These are phyloP conservation scores for Dendrocalamus latiflorus DNA, from an alignment of 202 grass and related monocot genomes.

Conservation along the genomic window DNA sequence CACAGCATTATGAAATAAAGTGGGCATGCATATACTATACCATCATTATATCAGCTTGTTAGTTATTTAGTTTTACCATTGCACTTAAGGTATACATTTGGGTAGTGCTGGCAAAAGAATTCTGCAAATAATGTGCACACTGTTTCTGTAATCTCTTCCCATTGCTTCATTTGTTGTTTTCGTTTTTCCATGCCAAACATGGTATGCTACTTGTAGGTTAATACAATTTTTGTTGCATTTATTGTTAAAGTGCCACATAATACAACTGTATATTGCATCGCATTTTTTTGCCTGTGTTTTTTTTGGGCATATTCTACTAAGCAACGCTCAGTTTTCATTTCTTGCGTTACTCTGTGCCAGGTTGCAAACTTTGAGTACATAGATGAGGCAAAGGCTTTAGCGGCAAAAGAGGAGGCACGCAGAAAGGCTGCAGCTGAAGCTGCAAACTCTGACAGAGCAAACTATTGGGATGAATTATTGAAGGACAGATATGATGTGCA, in stretches of 20 bases:
- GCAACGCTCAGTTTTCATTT: constrained; percentile 19
- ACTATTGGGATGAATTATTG: constrained; percentile 90
- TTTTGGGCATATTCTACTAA: constrained; percentile 26
- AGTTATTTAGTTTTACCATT: neutral
- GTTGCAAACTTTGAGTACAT: constrained; percentile 94
- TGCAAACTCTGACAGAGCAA: constrained; percentile 52
- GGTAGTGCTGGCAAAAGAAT: neutral
- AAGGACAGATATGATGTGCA: constrained; percentile 70
- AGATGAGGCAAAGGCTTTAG: constrained; percentile 89
- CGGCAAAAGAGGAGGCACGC: constrained; percentile 80
- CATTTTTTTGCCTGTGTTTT: neutral
- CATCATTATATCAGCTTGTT: neutral
- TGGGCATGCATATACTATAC: neutral
- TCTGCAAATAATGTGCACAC: neutral
- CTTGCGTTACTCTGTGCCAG: constrained; percentile 38
- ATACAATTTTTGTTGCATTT: neutral
- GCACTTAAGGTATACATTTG: neutral
- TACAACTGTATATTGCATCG: neutral
- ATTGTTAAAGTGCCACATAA: neutral
- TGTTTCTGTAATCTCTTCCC: neutral
- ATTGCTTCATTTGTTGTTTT: neutral
- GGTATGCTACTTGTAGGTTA: neutral
- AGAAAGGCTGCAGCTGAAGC: constrained; percentile 64
- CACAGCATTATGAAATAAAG: neutral
- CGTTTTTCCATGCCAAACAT: neutral